Evolutionary conservation across 495 filamentous ascomycete species (phyloP).

Genomic region (Annulohypoxylon maeteangense): DNA sequence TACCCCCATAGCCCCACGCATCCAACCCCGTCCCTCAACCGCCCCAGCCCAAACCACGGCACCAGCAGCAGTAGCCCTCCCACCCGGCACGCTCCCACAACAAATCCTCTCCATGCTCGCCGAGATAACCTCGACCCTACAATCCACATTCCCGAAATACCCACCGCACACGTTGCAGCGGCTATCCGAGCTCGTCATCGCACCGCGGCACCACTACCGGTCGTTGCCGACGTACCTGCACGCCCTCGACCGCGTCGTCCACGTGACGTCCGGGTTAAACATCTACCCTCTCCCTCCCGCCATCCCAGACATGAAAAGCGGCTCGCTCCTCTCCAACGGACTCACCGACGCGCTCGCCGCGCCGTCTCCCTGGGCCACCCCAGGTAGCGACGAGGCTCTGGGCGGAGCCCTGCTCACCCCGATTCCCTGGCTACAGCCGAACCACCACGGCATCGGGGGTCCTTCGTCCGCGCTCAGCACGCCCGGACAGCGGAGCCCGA

Average conservation of each 20-base stretch:
- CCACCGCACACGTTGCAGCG: slow-evolving; percentile 95
- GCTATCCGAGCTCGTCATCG: slow-evolving; percentile 87
- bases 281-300: slow-evolving; percentile 82
- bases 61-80: slow-evolving; percentile 31
- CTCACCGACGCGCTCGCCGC: slow-evolving; percentile 74
- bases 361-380: slow-evolving; percentile 55
- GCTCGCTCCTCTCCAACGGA: slow-evolving; percentile 65
- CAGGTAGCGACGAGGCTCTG: slow-evolving; percentile 85
- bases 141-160: slow-evolving; percentile 71
- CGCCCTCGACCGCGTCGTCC: slow-evolving; percentile 90
- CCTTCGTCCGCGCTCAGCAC: slow-evolving; percentile 21
- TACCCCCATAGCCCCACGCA: slow-evolving; percentile 45
- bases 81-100: slow-evolving; percentile 64
- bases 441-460: slow-evolving; percentile 34
- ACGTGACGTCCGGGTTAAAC: slow-evolving; percentile 83
- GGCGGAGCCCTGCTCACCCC: slow-evolving; percentile 93
- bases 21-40: slow-evolving; percentile 31
- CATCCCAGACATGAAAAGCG: slow-evolving; percentile 59
- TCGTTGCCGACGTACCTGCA: slow-evolving; percentile 85
- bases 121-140: slow-evolving; percentile 75
- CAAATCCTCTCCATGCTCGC: slow-evolving; percentile 70
- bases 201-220: slow-evolving; percentile 80
- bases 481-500: slow-evolving; percentile 32
- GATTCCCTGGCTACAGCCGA: slow-evolving; percentile 81
- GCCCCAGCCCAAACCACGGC: slow-evolving; percentile 31